phyloP scores from a whole-genome alignment of 192 early-diverging fungal species.

The Podila clonocystis region DNA sequence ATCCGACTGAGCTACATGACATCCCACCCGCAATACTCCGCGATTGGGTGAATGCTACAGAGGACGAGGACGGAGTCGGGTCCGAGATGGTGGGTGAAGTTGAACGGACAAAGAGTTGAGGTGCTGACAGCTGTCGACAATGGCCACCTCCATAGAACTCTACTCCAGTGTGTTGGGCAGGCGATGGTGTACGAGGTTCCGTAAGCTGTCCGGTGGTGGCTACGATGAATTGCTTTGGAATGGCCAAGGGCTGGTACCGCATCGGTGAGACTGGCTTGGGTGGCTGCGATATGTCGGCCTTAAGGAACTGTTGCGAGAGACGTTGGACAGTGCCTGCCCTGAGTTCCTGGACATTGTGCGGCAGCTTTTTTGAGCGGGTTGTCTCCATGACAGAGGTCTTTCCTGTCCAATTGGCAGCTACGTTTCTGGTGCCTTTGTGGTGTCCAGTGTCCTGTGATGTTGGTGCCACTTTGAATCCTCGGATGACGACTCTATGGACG shows the following conservation, averaged over 20 bases:
- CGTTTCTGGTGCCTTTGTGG: not conserved
- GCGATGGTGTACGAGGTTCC: not conserved
- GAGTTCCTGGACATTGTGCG: constrained; percentile 25
- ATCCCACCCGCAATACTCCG: constrained; percentile 11
- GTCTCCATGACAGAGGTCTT: not conserved
- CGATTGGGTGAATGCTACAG: constrained; percentile 10
- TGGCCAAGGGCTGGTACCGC: constrained; percentile 26
- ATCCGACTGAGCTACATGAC: constrained; percentile 27
- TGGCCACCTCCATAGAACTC: constrained; percentile 5
- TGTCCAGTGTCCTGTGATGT: not conserved
- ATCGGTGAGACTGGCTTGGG: not conserved
- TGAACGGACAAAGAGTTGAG: constrained; percentile 20
- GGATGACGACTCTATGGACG: no score
- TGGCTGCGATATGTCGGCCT: constrained; percentile 13
- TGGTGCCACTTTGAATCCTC: no score
- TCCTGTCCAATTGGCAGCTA: not conserved
- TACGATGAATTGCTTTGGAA: constrained; percentile 18
- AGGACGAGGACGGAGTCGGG: not conserved
- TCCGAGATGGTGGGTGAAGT: constrained; percentile 7
- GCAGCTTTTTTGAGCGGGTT: constrained; percentile 32
- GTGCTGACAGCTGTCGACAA: constrained; percentile 29
- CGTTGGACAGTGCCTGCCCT: constrained; percentile 37
- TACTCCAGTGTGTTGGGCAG: not conserved
- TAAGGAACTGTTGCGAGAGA: constrained; percentile 43
- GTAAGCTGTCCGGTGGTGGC: constrained; percentile 2